Evolutionary conservation across 148 eudicot genomes (phyloP).

Genomic region (Suaeda aralocaspica): DNA sequence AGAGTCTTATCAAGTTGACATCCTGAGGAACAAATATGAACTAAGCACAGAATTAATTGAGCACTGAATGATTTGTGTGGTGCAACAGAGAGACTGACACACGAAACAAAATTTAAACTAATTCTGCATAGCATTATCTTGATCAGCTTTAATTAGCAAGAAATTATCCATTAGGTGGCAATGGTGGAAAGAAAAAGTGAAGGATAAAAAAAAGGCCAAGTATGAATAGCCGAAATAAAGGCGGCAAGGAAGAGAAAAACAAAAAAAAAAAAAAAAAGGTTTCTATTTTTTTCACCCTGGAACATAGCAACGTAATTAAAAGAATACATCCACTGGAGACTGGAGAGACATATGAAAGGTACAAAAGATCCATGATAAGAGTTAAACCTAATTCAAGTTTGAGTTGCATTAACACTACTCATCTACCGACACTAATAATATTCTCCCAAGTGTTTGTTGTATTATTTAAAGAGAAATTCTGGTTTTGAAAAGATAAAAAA

Average conservation of each 20-base stretch:
- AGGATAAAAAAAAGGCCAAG: background rate
- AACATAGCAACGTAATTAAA: background rate
- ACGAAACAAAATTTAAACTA: background rate
- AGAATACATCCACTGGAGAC: background rate
- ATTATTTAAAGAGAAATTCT: background rate
- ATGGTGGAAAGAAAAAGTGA: background rate
- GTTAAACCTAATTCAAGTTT: background rate
- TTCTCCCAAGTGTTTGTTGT: too few relatives aligned
- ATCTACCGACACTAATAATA: background rate
- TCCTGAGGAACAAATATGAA: background rate
- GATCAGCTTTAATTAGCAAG: constrained; percentile 1
- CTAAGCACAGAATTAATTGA: background rate
- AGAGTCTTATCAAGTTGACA: background rate
- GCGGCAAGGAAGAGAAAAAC: background rate
- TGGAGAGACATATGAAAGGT: background rate
- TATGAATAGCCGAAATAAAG: background rate
- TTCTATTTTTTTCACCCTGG: background rate
- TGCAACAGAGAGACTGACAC: background rate
- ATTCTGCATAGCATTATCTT: background rate
- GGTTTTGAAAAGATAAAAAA: background rate
- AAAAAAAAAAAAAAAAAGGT: background rate
- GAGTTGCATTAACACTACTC: background rate
- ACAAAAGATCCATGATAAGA: background rate
- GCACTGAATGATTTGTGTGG: background rate
- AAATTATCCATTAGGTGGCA: background rate